Evolutionary conservation across 2,329 filamentous ascomycete genomes (phyloP).

Genomic region (Diaporthe humulicola): DNA sequence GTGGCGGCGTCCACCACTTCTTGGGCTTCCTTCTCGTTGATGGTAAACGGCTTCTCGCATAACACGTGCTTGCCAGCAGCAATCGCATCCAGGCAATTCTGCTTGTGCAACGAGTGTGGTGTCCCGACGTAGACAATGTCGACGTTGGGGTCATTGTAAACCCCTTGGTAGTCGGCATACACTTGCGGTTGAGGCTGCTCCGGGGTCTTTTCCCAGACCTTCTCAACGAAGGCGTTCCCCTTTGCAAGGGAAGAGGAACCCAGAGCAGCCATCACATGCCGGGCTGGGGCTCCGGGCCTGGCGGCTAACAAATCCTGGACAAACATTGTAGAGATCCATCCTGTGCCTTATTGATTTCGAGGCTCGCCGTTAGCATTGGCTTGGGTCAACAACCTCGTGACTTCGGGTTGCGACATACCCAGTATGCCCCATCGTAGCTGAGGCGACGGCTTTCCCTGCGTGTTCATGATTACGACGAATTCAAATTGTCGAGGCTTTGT

Average conservation of each 20-base stretch:
- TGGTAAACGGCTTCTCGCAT: slow-evolving; percentile 53
- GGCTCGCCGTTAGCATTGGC: not conserved
- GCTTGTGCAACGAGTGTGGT: slow-evolving; percentile 52
- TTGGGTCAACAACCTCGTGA: not conserved
- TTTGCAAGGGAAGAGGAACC: slow-evolving; percentile 33
- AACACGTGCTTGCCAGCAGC: slow-evolving; percentile 52
- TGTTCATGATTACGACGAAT: not conserved
- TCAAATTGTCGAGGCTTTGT: not conserved
- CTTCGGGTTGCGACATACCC: not conserved
- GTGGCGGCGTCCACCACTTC: slow-evolving; percentile 47
- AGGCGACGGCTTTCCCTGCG: not conserved
- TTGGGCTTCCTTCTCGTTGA: slow-evolving; percentile 48
- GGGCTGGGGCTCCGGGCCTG: slow-evolving; percentile 27
- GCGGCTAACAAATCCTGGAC: slow-evolving; percentile 16
- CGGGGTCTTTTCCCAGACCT: not conserved
- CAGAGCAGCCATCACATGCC: slow-evolving; percentile 27
- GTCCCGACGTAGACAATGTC: slow-evolving; percentile 54
- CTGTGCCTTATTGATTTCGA: slow-evolving; percentile 18
- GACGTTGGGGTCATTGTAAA: slow-evolving; percentile 49
- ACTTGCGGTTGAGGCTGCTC: slow-evolving; percentile 20
- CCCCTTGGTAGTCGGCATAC: slow-evolving; percentile 49
- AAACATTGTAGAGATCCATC: slow-evolving; percentile 34
- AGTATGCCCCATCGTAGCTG: slow-evolving; percentile 11
- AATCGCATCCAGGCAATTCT: slow-evolving; percentile 51
- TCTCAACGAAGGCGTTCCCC: slow-evolving; percentile 25